phyloP scores from a whole-genome alignment of 2,329 filamentous ascomycete species.

The Fusarium neocosmosporiellum region DNA sequence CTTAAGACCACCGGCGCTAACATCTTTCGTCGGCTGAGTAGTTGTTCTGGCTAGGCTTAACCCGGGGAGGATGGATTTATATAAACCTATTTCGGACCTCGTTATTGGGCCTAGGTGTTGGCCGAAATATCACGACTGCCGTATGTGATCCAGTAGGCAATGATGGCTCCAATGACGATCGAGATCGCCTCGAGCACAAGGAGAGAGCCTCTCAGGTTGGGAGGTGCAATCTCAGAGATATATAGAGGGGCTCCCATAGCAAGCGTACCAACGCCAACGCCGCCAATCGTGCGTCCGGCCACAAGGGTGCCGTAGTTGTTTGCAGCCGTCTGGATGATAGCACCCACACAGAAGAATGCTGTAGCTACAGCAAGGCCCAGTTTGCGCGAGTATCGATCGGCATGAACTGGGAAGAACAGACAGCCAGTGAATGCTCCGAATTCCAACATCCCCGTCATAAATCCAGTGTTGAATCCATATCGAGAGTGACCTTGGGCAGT shows the following conservation, averaged over 20 bases:
- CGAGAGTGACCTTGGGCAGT: neutral
- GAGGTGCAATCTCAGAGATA: slow-evolving; percentile 47
- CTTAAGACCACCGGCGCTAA: neutral
- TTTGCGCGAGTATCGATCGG: slow-evolving; percentile 59
- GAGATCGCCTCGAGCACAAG: slow-evolving; percentile 47
- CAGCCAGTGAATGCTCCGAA: slow-evolving; percentile 25
- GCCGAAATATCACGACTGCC: neutral
- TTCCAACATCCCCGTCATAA: slow-evolving; percentile 47
- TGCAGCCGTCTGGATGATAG: slow-evolving; percentile 63
- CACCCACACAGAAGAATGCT: slow-evolving; percentile 64
- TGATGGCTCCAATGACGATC: slow-evolving; percentile 47
- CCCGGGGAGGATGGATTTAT: neutral
- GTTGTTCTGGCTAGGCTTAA: neutral
- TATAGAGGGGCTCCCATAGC: slow-evolving; percentile 29
- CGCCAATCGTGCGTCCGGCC: slow-evolving; percentile 65
- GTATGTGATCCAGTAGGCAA: slow-evolving; percentile 49
- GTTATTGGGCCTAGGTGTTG: neutral
- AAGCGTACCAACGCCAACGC: neutral
- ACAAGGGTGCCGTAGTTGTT: slow-evolving; percentile 60
- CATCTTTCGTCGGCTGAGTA: neutral
- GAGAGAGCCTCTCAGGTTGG: slow-evolving; percentile 44
- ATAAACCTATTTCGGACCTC: neutral
- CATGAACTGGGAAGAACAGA: slow-evolving; percentile 15
- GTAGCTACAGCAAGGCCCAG: slow-evolving; percentile 63
- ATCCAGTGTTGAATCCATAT: slow-evolving; percentile 22